A percentile compares a stretch with the other conserved stretches of the same genome.
Evolutionary conservation across 129 eudicot genomes (phyloP).

Genomic region (Flaveria trinervia): DNA sequence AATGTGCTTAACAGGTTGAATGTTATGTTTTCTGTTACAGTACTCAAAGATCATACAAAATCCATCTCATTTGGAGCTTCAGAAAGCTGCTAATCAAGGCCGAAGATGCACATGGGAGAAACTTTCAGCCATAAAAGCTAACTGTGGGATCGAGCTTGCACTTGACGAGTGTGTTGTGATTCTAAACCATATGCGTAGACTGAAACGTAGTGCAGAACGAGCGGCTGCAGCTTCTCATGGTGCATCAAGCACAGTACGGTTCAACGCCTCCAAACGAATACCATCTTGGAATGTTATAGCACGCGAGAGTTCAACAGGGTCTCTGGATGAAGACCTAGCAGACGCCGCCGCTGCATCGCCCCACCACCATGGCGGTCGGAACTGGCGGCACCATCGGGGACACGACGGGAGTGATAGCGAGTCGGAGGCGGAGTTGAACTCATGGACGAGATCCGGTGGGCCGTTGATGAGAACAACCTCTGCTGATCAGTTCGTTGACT

Average conservation of each 20-base stretch:
- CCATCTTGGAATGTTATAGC: conserved; percentile 96
- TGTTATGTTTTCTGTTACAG: conserved; percentile 37
- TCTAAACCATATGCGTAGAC: conserved; percentile 87
- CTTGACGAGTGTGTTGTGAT: conserved; percentile 81
- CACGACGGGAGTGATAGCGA: conserved; percentile 83
- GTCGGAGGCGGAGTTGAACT: conserved; percentile 52
- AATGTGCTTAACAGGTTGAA: neutral
- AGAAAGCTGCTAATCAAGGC: conserved; percentile 90
- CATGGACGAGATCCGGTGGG: conserved; percentile 95
- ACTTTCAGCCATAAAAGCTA: conserved; percentile 89
- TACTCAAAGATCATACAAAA: conserved; percentile 83
- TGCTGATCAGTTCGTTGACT: conserved; percentile 65
- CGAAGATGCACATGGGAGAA: conserved; percentile 97
- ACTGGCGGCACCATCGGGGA: conserved; percentile 46
- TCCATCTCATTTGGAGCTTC: conserved; percentile 82
- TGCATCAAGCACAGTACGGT: conserved; percentile 44
- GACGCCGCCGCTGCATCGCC: conserved; percentile 26
- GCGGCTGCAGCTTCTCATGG: conserved; percentile 81
- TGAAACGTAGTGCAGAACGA: conserved; percentile 77
- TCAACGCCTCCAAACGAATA: conserved; percentile 77
- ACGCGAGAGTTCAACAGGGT: conserved; percentile 83
- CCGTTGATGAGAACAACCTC: conserved; percentile 95
- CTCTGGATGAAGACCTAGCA: conserved; percentile 74
- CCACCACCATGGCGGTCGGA: conserved; percentile 56
- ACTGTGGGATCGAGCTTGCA: conserved; percentile 90